phyloP scores from a whole-genome alignment of 768 basidiomycete genomes.

The Goffeauzyma gilvescens region DNA sequence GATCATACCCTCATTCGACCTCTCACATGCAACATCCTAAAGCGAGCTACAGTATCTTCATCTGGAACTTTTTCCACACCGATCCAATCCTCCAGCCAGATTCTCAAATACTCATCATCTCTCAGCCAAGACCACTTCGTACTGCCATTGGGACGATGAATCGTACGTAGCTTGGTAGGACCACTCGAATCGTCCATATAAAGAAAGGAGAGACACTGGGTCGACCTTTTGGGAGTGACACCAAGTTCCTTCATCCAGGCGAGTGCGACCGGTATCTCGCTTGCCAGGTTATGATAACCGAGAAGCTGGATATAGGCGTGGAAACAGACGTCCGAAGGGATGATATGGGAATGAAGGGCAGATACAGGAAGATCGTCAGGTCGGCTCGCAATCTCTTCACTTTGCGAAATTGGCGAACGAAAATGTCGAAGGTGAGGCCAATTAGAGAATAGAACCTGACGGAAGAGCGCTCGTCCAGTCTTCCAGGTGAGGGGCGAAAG shows the following conservation, averaged over 20 bases:
- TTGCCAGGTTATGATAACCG: background rate
- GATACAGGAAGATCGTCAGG: background rate
- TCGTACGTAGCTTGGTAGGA: background rate
- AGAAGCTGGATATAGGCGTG: background rate
- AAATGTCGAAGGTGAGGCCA: background rate
- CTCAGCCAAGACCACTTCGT: background rate
- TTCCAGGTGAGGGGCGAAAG: background rate
- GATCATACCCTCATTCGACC: no score
- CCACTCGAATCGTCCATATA: background rate
- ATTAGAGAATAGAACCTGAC: background rate
- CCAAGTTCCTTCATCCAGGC: background rate
- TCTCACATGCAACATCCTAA: no score
- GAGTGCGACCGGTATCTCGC: background rate
- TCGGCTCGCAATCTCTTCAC: background rate
- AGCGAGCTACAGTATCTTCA: background rate
- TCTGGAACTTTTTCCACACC: background rate
- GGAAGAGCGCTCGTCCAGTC: background rate
- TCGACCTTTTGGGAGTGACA: background rate
- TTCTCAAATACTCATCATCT: background rate
- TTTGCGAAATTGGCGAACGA: background rate
- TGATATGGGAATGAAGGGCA: background rate
- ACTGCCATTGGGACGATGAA: background rate
- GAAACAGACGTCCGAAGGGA: background rate
- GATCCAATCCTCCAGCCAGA: background rate
- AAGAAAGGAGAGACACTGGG: background rate